Evolutionary conservation across 2,329 filamentous ascomycete genomes (phyloP).

Genomic region (Cladorrhinum sp.): DNA sequence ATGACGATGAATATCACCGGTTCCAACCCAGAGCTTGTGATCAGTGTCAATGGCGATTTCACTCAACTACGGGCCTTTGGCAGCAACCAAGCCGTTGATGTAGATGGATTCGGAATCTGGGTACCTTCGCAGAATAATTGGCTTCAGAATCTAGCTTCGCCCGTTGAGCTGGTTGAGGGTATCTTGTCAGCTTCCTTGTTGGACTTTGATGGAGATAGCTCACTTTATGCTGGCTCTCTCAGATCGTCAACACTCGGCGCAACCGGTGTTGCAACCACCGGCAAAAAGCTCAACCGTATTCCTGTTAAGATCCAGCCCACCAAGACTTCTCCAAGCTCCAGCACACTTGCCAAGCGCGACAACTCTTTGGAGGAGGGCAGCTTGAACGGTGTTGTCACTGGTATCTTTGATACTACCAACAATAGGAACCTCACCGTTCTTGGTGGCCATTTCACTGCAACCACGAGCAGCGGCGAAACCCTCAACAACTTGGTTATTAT

Average conservation of each 20-base stretch:
- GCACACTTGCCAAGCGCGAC: conserved; percentile 45
- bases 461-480: conserved; percentile 62
- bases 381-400: conserved; percentile 70
- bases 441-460: conserved; percentile 79
- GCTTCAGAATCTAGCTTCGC: conserved; percentile 72
- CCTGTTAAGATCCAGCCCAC: conserved; percentile 54
- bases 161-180: conserved; percentile 67
- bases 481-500: conserved; percentile 81
- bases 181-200: conserved; percentile 66
- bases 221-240: conserved; percentile 81
- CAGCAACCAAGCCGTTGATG: conserved; percentile 57
- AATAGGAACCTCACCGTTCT: conserved; percentile 79
- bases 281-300: conserved; percentile 51
- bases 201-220: conserved; percentile 59
- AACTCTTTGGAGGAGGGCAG: conserved; percentile 35
- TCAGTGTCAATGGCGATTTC: conserved; percentile 81
- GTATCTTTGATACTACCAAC: conserved; percentile 70
- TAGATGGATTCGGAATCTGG: conserved; percentile 84
- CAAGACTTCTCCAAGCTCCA: conserved; percentile 27
- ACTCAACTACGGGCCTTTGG: conserved; percentile 66
- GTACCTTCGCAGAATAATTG: conserved; percentile 81
- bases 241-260: conserved; percentile 70
- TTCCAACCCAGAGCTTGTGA: conserved; percentile 65
- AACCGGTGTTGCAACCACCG: conserved; percentile 68
- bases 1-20: conserved; percentile 75